Percentiles rank a stretch among this genome's conserved stretches.
These are phyloP conservation scores for Nitzschia sp. DNA, from an alignment of 108 stramenopile species.

Conservation along the genomic window DNA sequence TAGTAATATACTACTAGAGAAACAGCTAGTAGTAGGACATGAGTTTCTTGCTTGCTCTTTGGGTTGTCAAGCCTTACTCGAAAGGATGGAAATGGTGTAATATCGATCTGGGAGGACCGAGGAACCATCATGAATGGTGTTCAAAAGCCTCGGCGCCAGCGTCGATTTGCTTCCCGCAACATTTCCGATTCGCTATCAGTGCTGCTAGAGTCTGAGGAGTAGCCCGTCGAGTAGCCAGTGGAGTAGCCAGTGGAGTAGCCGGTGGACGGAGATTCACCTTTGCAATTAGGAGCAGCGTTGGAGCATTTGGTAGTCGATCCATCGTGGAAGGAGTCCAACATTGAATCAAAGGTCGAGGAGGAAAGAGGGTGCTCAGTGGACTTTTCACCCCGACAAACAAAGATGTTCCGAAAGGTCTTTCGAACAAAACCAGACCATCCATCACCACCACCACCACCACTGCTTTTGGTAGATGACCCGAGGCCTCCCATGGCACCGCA, in stretches of 20 bases:
- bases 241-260: background rate
- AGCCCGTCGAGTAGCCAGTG: background rate
- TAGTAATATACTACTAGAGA: no score
- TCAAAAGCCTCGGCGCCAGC: background rate
- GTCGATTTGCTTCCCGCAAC: background rate
- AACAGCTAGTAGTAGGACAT: no score
- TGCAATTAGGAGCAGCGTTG: no score
- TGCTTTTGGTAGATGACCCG: background rate
- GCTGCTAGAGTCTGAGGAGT: background rate
- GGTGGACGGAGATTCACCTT: background rate
- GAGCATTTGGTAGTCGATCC: no score
- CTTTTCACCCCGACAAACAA: background rate
- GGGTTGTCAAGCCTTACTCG: no score
- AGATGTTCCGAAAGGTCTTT: background rate
- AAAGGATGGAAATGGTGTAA: no score
- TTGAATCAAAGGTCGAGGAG: background rate
- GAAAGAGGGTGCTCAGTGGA: background rate
- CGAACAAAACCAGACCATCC: background rate
- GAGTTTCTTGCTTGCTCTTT: no score
- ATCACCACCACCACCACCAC: no score
- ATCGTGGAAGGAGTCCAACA: background rate
- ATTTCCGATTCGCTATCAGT: background rate
- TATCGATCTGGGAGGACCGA: no score
- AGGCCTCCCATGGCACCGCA: background rate
- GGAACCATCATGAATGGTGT: no score